A percentile compares a stretch with the other conserved stretches of the same genome.
These are phyloP conservation scores for Schizophyllum commune DNA, from an alignment of 1,284 basidiomycete species.

Conservation along the genomic window DNA sequence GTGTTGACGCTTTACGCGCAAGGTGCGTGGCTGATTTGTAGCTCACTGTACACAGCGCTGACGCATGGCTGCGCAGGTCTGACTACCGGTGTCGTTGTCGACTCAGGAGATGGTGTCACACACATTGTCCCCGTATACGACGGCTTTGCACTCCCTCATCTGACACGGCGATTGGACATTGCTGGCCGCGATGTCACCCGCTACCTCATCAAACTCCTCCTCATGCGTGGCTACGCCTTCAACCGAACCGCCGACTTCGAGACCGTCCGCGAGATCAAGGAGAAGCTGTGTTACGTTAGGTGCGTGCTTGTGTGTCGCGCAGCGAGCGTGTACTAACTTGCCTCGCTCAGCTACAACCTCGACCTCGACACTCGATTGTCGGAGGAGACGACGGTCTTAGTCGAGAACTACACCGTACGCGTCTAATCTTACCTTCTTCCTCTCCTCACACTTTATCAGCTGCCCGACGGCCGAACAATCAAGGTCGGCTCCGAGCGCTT, in stretches of 20 bases:
- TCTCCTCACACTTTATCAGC: conserved; percentile 41
- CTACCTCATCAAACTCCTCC: conserved; percentile 95
- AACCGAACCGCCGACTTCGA: conserved; percentile 99
- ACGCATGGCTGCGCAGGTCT: conserved; percentile 52
- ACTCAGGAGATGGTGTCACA: conserved; percentile 98
- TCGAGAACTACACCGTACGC: conserved; percentile 90
- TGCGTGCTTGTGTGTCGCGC: conserved; percentile 22
- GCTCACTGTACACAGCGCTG: neutral
- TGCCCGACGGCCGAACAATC: conserved; percentile 94
- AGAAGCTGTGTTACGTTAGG: conserved; percentile 97
- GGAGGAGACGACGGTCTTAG: conserved; percentile 94
- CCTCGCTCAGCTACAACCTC: conserved; percentile 73
- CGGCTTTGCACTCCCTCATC: conserved; percentile 91
- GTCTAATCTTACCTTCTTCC: conserved; percentile 1
- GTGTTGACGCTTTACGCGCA: conserved; percentile 97
- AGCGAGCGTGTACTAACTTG: neutral
- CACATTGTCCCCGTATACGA: conserved; percentile 99
- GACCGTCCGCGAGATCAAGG: conserved; percentile 97
- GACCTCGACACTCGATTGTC: conserved; percentile 90
- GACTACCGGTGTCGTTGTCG: conserved; percentile 96
- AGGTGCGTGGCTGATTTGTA: conserved; percentile 46
- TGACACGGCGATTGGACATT: conserved; percentile 92
- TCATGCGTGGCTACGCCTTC: conserved; percentile 99
- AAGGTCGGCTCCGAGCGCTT: conserved; percentile 99
- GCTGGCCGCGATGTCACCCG: conserved; percentile 97